A percentile compares a stretch with the other conserved stretches of the same genome.
phyloP scores from a whole-genome alignment of 208 protist genomes.

The Wallacemonas sp. region DNA sequence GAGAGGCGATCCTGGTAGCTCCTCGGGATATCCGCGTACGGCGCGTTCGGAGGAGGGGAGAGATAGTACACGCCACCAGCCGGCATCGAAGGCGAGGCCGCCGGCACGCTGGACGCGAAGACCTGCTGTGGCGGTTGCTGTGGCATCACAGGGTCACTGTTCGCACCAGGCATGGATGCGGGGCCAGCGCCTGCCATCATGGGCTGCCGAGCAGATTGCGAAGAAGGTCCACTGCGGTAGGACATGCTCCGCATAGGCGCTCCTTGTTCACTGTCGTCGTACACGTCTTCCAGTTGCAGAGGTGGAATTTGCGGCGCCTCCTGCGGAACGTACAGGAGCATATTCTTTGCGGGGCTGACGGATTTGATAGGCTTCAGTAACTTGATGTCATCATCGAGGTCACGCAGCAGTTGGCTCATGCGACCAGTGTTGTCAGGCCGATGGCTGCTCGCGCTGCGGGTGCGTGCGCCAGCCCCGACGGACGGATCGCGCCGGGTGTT shows the following conservation, averaged over 20 bases:
- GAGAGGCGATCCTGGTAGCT: constrained; percentile 49
- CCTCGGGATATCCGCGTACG: constrained; percentile 13
- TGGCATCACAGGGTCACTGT: no score
- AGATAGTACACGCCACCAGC: constrained; percentile 3
- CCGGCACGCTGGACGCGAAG: background rate
- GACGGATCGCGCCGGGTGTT: background rate
- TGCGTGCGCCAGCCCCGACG: background rate
- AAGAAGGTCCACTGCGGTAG: background rate
- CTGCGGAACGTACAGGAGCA: constrained; percentile 64
- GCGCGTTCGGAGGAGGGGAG: background rate
- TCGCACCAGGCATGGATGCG: no score
- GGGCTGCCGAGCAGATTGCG: background rate
- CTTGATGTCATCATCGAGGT: constrained; percentile 84
- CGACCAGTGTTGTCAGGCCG: constrained; percentile 24
- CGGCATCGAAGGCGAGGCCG: background rate
- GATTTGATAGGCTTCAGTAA: constrained; percentile 76
- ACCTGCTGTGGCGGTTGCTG: no score
- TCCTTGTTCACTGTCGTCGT: constrained; percentile 27
- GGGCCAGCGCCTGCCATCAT: background rate
- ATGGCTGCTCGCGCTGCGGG: constrained; percentile 1
- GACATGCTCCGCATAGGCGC: background rate
- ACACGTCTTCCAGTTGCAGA: constrained; percentile 5
- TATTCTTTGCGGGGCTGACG: constrained; percentile 63
- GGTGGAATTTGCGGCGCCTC: constrained; percentile 15
- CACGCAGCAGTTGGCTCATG: constrained; percentile 75